phyloP scores from a whole-genome alignment of 257 asterid species.

The Fraxinus anomala region DNA sequence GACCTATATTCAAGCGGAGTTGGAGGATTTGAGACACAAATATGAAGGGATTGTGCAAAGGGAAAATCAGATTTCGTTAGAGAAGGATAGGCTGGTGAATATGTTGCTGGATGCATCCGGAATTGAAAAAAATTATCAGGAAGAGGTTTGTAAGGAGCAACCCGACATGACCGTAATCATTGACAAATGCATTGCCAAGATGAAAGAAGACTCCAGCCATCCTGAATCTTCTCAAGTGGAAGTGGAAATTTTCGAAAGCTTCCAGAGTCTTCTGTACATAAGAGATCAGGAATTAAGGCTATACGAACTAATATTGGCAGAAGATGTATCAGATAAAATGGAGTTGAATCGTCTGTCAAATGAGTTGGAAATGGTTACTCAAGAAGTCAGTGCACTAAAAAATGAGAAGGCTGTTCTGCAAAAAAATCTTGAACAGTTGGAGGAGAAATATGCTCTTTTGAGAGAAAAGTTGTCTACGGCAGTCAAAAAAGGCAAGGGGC shows the following conservation, averaged over 20 bases:
- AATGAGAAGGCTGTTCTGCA: constrained; percentile 59
- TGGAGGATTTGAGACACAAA: constrained; percentile 49
- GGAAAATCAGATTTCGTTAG: constrained; percentile 46
- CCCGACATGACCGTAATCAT: constrained; percentile 46
- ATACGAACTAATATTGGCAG: constrained; percentile 57
- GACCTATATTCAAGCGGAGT: constrained; percentile 49
- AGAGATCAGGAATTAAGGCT: constrained; percentile 64
- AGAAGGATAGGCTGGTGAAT: constrained; percentile 56
- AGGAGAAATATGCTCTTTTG: constrained; percentile 73
- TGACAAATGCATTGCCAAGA: constrained; percentile 59
- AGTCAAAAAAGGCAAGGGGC: constrained; percentile 93
- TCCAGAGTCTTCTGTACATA: constrained; percentile 65
- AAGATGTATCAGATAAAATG: constrained; percentile 48
- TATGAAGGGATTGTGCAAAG: constrained; percentile 50
- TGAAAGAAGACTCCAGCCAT: constrained; percentile 52
- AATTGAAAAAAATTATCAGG: constrained; percentile 37
- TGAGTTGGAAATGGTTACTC: constrained; percentile 48
- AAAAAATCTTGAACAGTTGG: constrained; percentile 65
- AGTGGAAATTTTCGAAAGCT: constrained; percentile 46
- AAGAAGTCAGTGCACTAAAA: constrained; percentile 49
- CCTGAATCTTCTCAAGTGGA: constrained; percentile 46
- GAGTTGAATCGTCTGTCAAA: constrained; percentile 50
- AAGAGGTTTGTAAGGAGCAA: constrained; percentile 40
- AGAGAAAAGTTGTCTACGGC: constrained; percentile 93
- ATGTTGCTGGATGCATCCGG: constrained; percentile 76